A percentile compares a stretch with the other conserved stretches of the same genome.
phyloP scores from a whole-genome alignment of 1,284 basidiomycete genomes.

The Cerioporus squamosus region DNA sequence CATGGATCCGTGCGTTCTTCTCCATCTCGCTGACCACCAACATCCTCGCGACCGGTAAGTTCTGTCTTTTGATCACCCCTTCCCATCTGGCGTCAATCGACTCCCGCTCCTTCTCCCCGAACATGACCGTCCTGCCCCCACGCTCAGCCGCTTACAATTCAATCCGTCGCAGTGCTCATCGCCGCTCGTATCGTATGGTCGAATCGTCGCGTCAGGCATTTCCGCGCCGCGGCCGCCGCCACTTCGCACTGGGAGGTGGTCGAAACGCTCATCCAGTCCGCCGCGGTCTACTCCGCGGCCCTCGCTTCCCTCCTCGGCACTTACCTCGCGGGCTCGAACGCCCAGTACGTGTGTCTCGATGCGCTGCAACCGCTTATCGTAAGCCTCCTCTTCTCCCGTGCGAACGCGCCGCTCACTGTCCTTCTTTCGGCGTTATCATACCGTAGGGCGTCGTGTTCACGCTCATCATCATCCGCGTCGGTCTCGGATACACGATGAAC shows the following conservation, averaged over 20 bases:
- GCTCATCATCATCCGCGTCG: slow-evolving; percentile 22
- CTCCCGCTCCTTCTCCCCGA: background rate
- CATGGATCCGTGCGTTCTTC: slow-evolving; percentile 25
- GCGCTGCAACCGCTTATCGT: slow-evolving; percentile 20
- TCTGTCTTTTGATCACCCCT: background rate
- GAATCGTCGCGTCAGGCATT: slow-evolving; percentile 16
- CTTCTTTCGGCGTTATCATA: background rate
- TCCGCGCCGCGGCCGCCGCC: background rate
- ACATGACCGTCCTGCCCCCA: too few relatives aligned
- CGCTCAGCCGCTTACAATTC: background rate
- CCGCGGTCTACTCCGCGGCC: slow-evolving; percentile 21
- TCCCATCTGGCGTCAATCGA: background rate
- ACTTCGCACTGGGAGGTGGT: slow-evolving; percentile 11
- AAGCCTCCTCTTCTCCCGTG: background rate
- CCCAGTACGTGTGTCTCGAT: slow-evolving; percentile 17
- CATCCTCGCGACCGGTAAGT: slow-evolving; percentile 20
- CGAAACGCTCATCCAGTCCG: slow-evolving; percentile 21
- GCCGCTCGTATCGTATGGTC: slow-evolving; percentile 21
- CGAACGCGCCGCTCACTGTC: background rate
- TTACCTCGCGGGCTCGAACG: slow-evolving; percentile 16
- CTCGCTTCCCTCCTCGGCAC: slow-evolving; percentile 16
- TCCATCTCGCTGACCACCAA: slow-evolving; percentile 22
- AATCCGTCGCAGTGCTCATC: slow-evolving; percentile 19
- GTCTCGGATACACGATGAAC: slow-evolving; percentile 17
- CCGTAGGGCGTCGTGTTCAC: slow-evolving; percentile 22